Evolutionary conservation across 139 green algal genomes (phyloP), one percentile per base, ranked within the genome.

Genomic region (Eudorina sp.): DNA sequence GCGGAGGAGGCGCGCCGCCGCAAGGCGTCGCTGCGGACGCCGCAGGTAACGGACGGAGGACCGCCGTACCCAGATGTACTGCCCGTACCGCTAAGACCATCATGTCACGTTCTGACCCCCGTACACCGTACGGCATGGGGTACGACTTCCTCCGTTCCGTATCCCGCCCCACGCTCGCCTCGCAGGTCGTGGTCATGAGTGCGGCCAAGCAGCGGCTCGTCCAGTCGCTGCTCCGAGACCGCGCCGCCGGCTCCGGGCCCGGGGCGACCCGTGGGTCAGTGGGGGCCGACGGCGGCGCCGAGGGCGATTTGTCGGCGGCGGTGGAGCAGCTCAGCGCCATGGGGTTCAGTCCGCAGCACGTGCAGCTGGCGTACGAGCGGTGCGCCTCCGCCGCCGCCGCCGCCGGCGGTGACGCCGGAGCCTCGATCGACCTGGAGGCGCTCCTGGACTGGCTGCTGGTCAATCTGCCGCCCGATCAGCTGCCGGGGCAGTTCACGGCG

Each of bases 401-500:
- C 36, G 38, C 25, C 21, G 83, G 40, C 13, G 14, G 55, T 45
- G 34, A 27, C 8, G 48, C 68, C 13, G 84, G 75, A 41, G 55
- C 36, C 19, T 74, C 62, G 6, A 58, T 60, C 4, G 53, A 40
- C 3, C 34, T 95, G 46, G 82, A 92, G 41, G 77, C 79, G 6
- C 88, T 92, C 38, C 86, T 97, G 53, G 96, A 97, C 84, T 98
- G 95, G 95, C 93, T 97, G 62, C 95, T 94, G 58, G 41, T 98
- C 18, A 62, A 93, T 60, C 53, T 97, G 27, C 91, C 94, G 18
- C 85, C 93, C 27, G 92, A 95, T 7, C 72, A 93, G 41, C 86
- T 98, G 84, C 96, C 96, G 0, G 51, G 75, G 8, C 89, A 89
- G 18, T 97, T 96, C 88, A 93, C 89, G 1, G 87, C 92, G 34